A percentile compares a stretch with the other conserved stretches of the same genome.
Conservation (phyloP, 768 basidiomycete species). For the Russula compacta region DNA sequence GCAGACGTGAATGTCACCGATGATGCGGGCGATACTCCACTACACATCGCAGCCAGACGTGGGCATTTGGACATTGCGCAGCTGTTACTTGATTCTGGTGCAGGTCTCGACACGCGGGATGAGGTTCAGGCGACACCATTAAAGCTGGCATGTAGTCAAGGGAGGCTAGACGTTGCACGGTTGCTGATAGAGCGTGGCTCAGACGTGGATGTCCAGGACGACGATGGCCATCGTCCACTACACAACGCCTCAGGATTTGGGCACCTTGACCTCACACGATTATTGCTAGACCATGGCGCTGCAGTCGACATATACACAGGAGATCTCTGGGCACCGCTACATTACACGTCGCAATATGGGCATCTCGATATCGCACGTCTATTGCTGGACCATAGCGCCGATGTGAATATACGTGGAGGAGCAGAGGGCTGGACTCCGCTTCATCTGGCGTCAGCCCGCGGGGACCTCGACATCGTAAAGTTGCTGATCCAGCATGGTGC, state of each 20-base stretch:
- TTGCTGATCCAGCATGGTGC: not conserved
- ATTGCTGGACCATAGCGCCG: not conserved
- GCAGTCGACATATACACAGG: not conserved
- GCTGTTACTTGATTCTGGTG: not conserved
- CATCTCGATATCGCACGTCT: not conserved
- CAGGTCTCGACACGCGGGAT: not conserved
- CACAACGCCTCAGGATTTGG: not conserved
- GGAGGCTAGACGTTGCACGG: not conserved
- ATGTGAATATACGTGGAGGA: not conserved
- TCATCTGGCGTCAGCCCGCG: not conserved
- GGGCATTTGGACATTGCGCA: not conserved
- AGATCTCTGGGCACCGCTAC: not conserved
- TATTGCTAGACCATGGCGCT: not conserved
- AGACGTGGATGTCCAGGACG: not conserved
- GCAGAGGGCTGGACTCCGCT: not conserved
- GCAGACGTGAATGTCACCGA: not conserved
- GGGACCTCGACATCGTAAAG: not conserved
- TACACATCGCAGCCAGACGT: not conserved
- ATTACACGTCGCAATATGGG: not conserved
- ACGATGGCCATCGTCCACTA: not conserved
- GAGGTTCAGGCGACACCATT: not conserved
- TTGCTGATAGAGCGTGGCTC: not conserved
- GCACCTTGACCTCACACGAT: not conserved
- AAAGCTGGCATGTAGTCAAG: not conserved
- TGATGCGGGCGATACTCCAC: not conserved